Evolutionary conservation across 208 protist genomes (phyloP), one percentile per base, ranked within the genome.

Genomic region (Acanthamoeba sp.): DNA sequence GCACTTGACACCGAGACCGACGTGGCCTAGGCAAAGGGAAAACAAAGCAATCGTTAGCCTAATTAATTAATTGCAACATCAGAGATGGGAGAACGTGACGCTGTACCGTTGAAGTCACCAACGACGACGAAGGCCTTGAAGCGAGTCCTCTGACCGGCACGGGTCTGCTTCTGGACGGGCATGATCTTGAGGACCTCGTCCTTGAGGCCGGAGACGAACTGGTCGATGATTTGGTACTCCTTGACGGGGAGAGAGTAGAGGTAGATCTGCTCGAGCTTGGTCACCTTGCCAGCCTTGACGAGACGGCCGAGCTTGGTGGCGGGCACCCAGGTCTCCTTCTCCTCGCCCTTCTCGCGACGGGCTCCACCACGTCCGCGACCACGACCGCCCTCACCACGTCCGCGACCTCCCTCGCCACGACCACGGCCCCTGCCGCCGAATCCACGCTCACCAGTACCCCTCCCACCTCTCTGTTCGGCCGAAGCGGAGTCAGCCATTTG

Each of bases 61-160:
- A n/a, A n/a, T n/a, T n/a, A n/a, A 48, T 48, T 48, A 48, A 48
- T 48, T 48, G n/a, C n/a, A n/a, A 48, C 6, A 48, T 10, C 42
- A 66, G 59, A 66, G 59, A 9, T 66, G 59, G 14, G 14, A 16
- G 64, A n/a, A n/a, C 2, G 64, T 73, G 64, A 38, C 2, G 10
- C 32, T n/a, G 52, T 73, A 73, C 99, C 99, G 94, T 99, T 97
- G 88, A 94, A 96, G 96, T 99, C 99, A 95, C 99, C 99, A 95
- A 99, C 98, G 93, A 99, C 98, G 95, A 99, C 99, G 97, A 99
- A 99, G 45, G 99, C 99, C 98, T 99, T 99, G 98, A 99, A 99
- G 95, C 99, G 98, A 91, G 99, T 99, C 95, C 99, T 98, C 98
- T 99, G 99, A 98, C 99, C 99, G 95, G 99, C 99, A 96, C 97